These are phyloP conservation scores for Passalora sequoiae DNA, from an alignment of 2,329 filamentous ascomycete genomes.

Conservation along the genomic window DNA sequence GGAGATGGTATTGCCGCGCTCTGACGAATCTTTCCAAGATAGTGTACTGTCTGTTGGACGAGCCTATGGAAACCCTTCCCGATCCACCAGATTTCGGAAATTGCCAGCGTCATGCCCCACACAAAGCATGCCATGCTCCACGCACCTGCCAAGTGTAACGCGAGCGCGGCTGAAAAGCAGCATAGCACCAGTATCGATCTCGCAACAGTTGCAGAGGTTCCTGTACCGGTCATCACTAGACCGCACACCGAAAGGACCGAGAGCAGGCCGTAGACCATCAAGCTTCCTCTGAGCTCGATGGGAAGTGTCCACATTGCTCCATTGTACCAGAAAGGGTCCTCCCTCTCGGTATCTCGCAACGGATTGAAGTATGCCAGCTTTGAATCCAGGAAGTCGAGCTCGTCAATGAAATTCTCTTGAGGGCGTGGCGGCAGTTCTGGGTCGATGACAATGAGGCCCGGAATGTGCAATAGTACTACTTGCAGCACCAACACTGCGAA, in stretches of 20 bases:
- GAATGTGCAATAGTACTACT: constrained; percentile 48
- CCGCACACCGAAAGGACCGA: constrained; percentile 50
- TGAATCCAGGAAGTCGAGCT: constrained; percentile 44
- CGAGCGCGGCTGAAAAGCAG: background rate
- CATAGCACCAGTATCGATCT: background rate
- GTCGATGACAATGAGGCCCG: background rate
- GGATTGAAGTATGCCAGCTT: constrained; percentile 40
- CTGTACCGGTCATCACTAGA: no score
- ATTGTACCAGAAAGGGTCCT: constrained; percentile 8
- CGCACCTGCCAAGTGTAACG: constrained; percentile 48
- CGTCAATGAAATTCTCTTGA: constrained; percentile 39
- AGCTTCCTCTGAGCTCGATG: constrained; percentile 57
- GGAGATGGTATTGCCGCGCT: no score
- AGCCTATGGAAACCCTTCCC: no score
- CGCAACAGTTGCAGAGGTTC: no score
- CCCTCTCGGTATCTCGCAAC: background rate
- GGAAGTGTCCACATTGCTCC: constrained; percentile 52
- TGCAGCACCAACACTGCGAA: constrained; percentile 45
- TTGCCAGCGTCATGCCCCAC: constrained; percentile 54
- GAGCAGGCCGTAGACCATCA: constrained; percentile 52
- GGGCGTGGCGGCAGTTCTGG: background rate
- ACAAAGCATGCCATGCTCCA: constrained; percentile 47
- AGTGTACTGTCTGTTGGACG: no score
- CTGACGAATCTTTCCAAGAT: no score
- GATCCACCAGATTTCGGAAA: constrained; percentile 55